These are phyloP conservation scores for Populus davidiana DNA, from an alignment of 345 rosid genomes.

Conservation along the genomic window DNA sequence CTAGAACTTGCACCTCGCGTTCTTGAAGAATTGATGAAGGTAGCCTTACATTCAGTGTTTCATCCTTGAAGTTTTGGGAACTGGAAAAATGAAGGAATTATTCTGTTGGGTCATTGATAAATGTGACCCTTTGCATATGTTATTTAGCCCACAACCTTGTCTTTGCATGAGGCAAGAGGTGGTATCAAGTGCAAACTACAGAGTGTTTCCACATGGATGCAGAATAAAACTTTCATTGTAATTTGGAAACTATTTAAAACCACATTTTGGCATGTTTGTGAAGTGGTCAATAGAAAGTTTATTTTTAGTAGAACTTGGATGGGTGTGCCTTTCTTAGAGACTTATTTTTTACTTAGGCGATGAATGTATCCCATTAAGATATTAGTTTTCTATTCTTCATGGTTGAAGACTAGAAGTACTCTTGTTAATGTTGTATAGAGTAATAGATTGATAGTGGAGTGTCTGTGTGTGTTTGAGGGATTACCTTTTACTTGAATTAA, in stretches of 20 bases:
- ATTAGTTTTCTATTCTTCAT: neutral
- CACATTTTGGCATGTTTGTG: neutral
- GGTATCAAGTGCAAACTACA: neutral
- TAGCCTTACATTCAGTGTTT: conserved; percentile 13
- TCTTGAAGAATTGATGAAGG: conserved; percentile 96
- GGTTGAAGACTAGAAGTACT: too few relatives aligned
- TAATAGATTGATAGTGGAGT: neutral
- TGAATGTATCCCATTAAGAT: neutral
- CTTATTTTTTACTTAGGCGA: neutral
- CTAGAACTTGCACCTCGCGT: conserved; percentile 95
- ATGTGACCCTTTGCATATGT: neutral
- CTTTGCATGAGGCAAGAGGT: neutral
- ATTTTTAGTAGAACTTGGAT: neutral
- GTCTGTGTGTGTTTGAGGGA: neutral
- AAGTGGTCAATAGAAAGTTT: neutral
- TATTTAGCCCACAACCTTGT: neutral
- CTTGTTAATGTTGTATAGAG: neutral
- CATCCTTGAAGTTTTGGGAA: conserved; percentile 4
- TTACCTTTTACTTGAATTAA: neutral
- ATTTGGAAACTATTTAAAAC: neutral
- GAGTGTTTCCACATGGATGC: neutral
- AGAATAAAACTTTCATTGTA: neutral
- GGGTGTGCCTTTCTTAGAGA: neutral
- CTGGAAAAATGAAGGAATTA: neutral
- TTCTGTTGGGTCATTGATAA: neutral